Base-by-base conservation (phyloP, 1,284 basidiomycete species). In the Hemileia vastatrix region DNA sequence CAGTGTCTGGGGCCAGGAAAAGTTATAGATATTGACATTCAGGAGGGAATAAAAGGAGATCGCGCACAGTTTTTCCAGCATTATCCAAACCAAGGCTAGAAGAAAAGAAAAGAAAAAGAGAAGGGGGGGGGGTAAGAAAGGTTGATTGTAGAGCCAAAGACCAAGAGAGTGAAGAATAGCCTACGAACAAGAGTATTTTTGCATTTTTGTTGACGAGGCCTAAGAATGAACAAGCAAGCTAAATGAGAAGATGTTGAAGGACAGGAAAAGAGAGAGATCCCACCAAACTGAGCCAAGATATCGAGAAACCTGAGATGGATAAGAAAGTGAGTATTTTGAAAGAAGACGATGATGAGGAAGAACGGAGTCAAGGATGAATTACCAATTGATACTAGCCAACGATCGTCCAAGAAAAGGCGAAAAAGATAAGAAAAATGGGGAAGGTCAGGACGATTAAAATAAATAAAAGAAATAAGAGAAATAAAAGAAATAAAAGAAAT, bases 121-220 rank as follows among this genome's bases (percentile, higher is more conserved):
- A 8, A n/a, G 2, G 45, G 15, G 19, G 8, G 18, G 11, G 15
- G 33, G 15, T 19, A 5, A 18, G 45, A 40, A 11, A 18, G 24
- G 33, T 49, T 49, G 27, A 80, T 96, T 96, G 77, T 95, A 94
- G 58, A 97, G 84, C 72, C 95, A 21, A 18, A 4, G 54, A 8
- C 24, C 6, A n/a, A 15, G 36, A 23, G 6, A 33, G 3, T 11
- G 21, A 13, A n/a, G 4, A 19, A 31, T 27, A n/a, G 13, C 18
- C 33, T 8, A 55, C 95, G 62, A 97, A 84, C 84, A 99, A 99
- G 69, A 99, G 84, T 77, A 99, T 96, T 84, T 98, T 98, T 70
- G 94, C 94, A 76, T 95, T 96, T 86, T 97, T 97, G 84, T 96
- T 91, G 79, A 90, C 78, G 74, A 98, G 83, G 71, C 94, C 94